Evolutionary conservation across 345 rosid genomes (phyloP).

Genomic region (Raphanus raphanistrum): DNA sequence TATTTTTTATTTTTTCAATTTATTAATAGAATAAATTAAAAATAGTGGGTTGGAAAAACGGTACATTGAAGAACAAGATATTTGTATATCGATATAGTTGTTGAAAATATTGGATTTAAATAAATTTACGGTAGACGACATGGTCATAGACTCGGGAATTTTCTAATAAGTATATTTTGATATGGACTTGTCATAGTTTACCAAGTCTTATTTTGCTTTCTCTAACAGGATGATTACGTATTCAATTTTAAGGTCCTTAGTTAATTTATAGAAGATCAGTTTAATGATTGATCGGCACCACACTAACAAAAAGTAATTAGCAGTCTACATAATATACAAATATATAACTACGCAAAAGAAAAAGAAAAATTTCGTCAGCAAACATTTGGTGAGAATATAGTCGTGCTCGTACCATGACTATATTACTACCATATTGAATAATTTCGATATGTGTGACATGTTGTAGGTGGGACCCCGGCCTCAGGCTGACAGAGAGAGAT

Average conservation of each 20-base stretch:
- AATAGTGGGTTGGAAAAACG: not conserved
- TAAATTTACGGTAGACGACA: constrained; percentile 10
- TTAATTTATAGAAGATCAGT: constrained; percentile 2
- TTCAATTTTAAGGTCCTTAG: not conserved
- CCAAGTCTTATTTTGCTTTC: constrained; percentile 17
- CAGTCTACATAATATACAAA: not conserved
- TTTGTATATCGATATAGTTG: not conserved
- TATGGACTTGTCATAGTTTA: constrained; percentile 6
- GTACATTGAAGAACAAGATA: not conserved
- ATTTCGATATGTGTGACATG: not conserved
- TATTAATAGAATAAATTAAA: not conserved
- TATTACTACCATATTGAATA: not conserved
- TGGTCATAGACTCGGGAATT: constrained; percentile 1
- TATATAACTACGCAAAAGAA: constrained; percentile 3
- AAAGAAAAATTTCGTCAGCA: not conserved
- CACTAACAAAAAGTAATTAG: not conserved
- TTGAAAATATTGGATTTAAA: constrained; percentile 20
- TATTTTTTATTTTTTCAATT: not conserved
- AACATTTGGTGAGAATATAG: constrained; percentile 5
- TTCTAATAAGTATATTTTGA: constrained; percentile 3
- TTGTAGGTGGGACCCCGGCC: constrained; percentile 83
- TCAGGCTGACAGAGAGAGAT: constrained; percentile 77
- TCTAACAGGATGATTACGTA: constrained; percentile 6
- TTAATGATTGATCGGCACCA: constrained; percentile 17
- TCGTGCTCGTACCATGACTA: not conserved